phyloP scores from a whole-genome alignment of 495 filamentous ascomycete genomes.

The Xylaria intraflava region DNA sequence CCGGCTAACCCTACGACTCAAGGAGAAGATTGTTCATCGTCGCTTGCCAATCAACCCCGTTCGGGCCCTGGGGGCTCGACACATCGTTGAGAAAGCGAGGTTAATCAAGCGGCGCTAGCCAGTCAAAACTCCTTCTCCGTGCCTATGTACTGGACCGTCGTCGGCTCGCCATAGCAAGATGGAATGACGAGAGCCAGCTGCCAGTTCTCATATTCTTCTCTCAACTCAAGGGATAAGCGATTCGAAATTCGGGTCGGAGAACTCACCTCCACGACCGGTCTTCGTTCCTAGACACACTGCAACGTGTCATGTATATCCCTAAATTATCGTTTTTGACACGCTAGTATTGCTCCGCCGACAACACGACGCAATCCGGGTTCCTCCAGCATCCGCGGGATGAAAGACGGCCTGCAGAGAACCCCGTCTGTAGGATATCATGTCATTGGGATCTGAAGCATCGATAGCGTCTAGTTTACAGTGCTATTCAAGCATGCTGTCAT shows the following conservation, averaged over 20 bases:
- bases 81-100: neutral
- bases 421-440: neutral
- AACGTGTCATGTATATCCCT: neutral
- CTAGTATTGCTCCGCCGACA: constrained; percentile 1
- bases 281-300: neutral
- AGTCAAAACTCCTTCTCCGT: neutral
- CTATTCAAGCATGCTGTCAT: constrained; percentile 2
- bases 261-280: neutral
- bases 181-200: neutral
- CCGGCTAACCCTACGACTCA: too few relatives aligned
- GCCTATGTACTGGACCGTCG: neutral
- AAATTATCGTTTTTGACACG: neutral
- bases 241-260: constrained; percentile 1
- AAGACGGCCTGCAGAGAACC: neutral
- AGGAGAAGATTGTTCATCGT: too few relatives aligned
- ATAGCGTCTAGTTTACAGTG: neutral
- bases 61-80: constrained; percentile 1
- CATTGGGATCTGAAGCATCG: neutral
- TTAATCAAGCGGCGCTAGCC: neutral
- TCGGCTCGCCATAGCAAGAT: neutral
- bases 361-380: neutral
- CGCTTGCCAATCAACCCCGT: neutral
- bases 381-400: constrained; percentile 4
- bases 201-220: neutral
- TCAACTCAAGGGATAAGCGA: neutral